Conservation (phyloP, 768 basidiomycete species). For the Chalciporus pseudorubinellus region DNA sequence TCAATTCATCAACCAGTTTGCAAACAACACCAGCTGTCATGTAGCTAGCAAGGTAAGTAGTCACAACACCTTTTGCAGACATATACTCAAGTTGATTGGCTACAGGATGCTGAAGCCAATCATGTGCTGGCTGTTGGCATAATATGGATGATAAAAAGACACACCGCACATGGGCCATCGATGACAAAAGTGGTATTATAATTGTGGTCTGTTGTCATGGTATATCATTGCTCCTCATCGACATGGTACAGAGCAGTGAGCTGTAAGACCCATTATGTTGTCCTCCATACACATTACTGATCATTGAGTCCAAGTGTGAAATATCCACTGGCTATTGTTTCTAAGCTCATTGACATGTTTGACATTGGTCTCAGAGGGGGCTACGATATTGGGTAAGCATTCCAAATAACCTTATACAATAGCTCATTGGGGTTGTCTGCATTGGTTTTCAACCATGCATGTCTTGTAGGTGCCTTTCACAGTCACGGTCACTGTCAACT, state of each 20-base stretch:
- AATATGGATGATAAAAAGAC: neutral
- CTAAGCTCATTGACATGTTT: constrained; percentile 8
- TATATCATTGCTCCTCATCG: constrained; percentile 14
- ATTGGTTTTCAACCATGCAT: neutral
- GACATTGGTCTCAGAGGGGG: constrained; percentile 11
- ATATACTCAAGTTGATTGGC: too few relatives aligned
- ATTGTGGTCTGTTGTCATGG: constrained; percentile 24
- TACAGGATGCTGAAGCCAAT: too few relatives aligned
- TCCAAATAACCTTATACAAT: constrained; percentile 12
- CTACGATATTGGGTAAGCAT: constrained; percentile 24
- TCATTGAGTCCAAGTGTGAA: constrained; percentile 12
- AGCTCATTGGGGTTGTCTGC: constrained; percentile 6
- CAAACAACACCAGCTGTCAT: too few relatives aligned
- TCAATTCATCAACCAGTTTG: too few relatives aligned
- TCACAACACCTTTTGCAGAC: too few relatives aligned
- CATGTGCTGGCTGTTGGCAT: neutral
- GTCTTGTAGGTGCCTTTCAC: constrained; percentile 20
- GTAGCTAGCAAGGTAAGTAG: too few relatives aligned
- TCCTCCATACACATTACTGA: neutral
- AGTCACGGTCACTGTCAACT: constrained; percentile 21
- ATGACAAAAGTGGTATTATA: constrained; percentile 12
- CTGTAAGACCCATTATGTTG: neutral
- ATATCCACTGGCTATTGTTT: constrained; percentile 16
- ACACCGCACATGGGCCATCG: neutral
- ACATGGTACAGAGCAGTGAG: constrained; percentile 26